Conservation (phyloP, 2,329 filamentous ascomycete species). For the Ophiostoma fasciatum region DNA sequence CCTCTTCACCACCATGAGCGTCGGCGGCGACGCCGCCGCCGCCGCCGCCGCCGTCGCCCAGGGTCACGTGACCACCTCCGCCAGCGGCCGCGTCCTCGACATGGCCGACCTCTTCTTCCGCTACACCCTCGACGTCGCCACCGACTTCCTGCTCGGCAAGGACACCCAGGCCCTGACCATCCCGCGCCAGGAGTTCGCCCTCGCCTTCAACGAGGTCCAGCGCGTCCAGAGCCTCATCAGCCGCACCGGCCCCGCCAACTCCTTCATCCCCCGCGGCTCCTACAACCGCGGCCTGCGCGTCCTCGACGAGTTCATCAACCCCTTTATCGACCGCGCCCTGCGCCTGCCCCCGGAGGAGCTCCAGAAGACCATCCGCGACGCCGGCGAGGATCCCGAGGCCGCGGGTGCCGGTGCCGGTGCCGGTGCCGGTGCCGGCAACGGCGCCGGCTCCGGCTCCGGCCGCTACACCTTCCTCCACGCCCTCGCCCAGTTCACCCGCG, state of each 20-base stretch:
- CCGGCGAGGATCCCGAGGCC: too few species aligned
- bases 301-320: slow-evolving; percentile 63
- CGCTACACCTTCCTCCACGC: slow-evolving; percentile 75
- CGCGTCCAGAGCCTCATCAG: slow-evolving; percentile 53
- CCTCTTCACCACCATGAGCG: slow-evolving; percentile 53
- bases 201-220: slow-evolving; percentile 69
- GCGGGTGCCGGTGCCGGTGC: too few species aligned
- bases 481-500: slow-evolving; percentile 64
- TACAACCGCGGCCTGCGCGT: slow-evolving; percentile 51
- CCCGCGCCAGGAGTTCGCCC: slow-evolving; percentile 54
- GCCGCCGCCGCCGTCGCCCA: slow-evolving; percentile 42
- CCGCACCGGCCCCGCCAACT: slow-evolving; percentile 47
- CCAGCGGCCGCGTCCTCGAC: slow-evolving; percentile 51
- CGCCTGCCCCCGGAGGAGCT: slow-evolving; percentile 56
- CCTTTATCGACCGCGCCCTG: slow-evolving; percentile 63
- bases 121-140: slow-evolving; percentile 73
- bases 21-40: slow-evolving; percentile 41
- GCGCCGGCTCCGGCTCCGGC: too few species aligned
- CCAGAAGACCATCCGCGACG: slow-evolving; percentile 56
- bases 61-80: slow-evolving; percentile 30
- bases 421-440: too few species aligned
- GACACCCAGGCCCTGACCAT: slow-evolving; percentile 51
- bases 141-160: slow-evolving; percentile 71
- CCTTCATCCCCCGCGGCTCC: slow-evolving; percentile 44
- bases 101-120: slow-evolving; percentile 68